Conservation (phyloP, 2,329 filamentous ascomycete genomes). For the Ophiostoma ulmi region DNA sequence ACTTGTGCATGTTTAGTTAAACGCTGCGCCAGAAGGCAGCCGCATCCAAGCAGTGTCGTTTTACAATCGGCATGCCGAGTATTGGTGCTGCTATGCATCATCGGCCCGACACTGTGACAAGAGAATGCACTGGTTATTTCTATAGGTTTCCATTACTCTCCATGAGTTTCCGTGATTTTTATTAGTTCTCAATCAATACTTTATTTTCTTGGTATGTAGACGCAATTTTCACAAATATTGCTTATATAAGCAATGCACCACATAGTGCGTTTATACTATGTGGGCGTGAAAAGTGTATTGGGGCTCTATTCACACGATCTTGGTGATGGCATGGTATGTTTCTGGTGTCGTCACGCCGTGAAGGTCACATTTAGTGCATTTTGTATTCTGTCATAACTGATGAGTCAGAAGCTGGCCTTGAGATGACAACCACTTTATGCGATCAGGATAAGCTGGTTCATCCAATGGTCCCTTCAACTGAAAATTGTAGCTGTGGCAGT, state of each 20-base stretch:
- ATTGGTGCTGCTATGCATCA: no score
- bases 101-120: no score
- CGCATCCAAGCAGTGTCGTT: no score
- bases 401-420: background rate
- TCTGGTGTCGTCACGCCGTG: background rate
- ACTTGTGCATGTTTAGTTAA: no score
- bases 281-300: no score
- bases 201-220: no score
- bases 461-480: background rate
- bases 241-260: background rate
- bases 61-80: no score
- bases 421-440: background rate
- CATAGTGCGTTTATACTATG: background rate
- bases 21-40: no score
- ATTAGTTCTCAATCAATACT: no score
- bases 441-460: background rate
- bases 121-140: no score
- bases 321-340: background rate
- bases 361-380: background rate
- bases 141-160: no score
- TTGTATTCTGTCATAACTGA: background rate
- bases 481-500: background rate
- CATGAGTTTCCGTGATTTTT: no score
- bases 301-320: background rate
- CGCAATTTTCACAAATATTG: background rate